phyloP scores from a whole-genome alignment of 345 rosid species.

The Aethionema arabicum region DNA sequence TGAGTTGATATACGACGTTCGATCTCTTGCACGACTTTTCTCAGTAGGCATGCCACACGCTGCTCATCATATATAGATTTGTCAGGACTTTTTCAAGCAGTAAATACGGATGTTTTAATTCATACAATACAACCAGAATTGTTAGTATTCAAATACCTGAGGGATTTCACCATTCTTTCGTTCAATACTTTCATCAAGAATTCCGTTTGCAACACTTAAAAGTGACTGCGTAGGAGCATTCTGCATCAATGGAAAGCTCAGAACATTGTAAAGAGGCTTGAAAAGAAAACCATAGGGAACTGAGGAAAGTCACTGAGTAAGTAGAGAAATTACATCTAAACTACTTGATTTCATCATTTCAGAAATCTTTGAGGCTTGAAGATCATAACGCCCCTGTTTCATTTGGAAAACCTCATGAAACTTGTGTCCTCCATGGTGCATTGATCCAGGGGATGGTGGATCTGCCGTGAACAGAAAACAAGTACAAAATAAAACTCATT shows the following conservation, averaged over 20 bases:
- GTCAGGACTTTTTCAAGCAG: slow-evolving; percentile 15
- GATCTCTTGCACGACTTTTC: slow-evolving; percentile 93
- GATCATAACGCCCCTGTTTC: slow-evolving; percentile 86
- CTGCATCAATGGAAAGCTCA: slow-evolving; percentile 45
- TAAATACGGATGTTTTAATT: background rate
- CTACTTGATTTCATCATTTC: slow-evolving; percentile 89
- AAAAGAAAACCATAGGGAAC: slow-evolving; percentile 14
- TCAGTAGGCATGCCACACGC: slow-evolving; percentile 80
- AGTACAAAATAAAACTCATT: too few species aligned
- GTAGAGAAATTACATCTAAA: slow-evolving; percentile 56
- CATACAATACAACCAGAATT: background rate
- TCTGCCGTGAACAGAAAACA: slow-evolving; percentile 41
- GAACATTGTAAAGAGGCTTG: slow-evolving; percentile 17
- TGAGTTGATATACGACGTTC: slow-evolving; percentile 97
- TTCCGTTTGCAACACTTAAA: slow-evolving; percentile 80
- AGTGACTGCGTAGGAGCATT: slow-evolving; percentile 95
- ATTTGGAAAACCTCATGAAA: slow-evolving; percentile 87
- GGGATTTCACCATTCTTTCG: slow-evolving; percentile 78
- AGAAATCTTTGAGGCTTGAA: slow-evolving; percentile 73
- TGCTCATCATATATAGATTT: slow-evolving; percentile 42
- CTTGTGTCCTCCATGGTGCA: slow-evolving; percentile 67
- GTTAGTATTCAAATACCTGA: slow-evolving; percentile 52
- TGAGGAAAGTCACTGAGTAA: background rate
- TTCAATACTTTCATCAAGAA: slow-evolving; percentile 87
- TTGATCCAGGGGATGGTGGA: slow-evolving; percentile 47